phyloP scores from a whole-genome alignment of 2,329 filamentous ascomycete species.

The Penicillium polonicum region DNA sequence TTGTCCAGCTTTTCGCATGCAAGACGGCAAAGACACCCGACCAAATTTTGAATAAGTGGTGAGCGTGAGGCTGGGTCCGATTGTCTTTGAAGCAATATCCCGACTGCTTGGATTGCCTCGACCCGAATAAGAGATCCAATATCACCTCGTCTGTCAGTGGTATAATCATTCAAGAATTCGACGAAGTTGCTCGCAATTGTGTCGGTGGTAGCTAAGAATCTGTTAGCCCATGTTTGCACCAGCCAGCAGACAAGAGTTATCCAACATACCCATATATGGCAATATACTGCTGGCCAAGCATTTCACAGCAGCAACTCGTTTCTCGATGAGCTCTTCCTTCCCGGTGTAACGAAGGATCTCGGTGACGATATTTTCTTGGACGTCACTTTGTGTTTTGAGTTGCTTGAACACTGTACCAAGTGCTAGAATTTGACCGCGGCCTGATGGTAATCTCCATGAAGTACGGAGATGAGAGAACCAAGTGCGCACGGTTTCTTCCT shows the following conservation, averaged over 20 bases:
- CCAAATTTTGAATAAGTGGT: constrained; percentile 26
- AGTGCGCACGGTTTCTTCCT: constrained; percentile 35
- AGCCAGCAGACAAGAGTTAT: not conserved
- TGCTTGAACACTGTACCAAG: constrained; percentile 42
- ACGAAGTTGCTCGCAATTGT: constrained; percentile 32
- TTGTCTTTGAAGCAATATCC: constrained; percentile 30
- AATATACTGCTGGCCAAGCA: constrained; percentile 40
- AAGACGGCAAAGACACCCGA: constrained; percentile 60
- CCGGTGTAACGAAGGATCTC: constrained; percentile 36
- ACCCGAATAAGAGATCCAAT: constrained; percentile 82
- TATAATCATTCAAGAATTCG: constrained; percentile 75
- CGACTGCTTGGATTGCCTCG: constrained; percentile 70
- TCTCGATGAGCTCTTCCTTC: constrained; percentile 42
- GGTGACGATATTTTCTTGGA: constrained; percentile 32
- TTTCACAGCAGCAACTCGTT: constrained; percentile 42
- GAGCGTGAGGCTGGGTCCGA: constrained; percentile 9
- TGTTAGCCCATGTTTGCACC: constrained; percentile 15
- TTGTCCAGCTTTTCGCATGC: constrained; percentile 88
- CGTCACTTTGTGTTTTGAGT: constrained; percentile 25
- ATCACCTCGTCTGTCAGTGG: constrained; percentile 83
- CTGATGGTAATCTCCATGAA: constrained; percentile 39
- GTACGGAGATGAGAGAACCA: constrained; percentile 43
- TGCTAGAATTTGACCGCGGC: constrained; percentile 45
- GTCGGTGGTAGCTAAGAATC: constrained; percentile 29
- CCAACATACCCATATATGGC: constrained; percentile 36